A percentile compares a stretch with the other conserved stretches of the same genome.
Conservation (phyloP, 164 flowering plant genomes). For the Nelumbo lutea region DNA sequence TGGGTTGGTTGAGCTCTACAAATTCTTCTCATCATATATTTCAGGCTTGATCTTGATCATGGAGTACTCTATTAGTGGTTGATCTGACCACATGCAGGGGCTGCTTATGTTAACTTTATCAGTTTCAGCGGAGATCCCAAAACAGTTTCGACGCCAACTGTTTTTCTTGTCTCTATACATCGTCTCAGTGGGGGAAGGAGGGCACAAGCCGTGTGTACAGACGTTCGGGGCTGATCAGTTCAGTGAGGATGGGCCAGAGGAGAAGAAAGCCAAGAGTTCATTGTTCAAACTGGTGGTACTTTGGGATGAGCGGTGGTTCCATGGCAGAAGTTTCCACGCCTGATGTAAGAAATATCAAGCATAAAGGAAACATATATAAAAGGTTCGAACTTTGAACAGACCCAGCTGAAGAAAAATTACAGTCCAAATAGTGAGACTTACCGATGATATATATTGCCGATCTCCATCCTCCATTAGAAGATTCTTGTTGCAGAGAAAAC, state of each 20-base stretch:
- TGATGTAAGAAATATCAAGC: slow-evolving; percentile 23
- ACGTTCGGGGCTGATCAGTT: slow-evolving; percentile 13
- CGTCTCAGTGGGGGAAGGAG: slow-evolving; percentile 7
- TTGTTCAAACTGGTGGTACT: slow-evolving; percentile 77
- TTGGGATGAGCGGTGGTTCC: slow-evolving; percentile 39
- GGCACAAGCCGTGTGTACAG: slow-evolving; percentile 9
- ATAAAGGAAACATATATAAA: too few relatives aligned
- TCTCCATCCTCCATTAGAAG: slow-evolving; percentile 35
- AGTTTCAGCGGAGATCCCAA: not conserved
- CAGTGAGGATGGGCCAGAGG: slow-evolving; percentile 19
- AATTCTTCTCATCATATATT: not conserved
- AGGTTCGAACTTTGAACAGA: too few relatives aligned
- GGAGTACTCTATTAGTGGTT: not conserved
- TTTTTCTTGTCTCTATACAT: slow-evolving; percentile 4
- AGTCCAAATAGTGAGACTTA: not conserved
- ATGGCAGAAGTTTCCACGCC: slow-evolving; percentile 24
- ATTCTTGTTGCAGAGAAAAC: not conserved
- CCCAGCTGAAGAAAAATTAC: too few relatives aligned
- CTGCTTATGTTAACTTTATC: slow-evolving; percentile 2
- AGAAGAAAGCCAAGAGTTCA: slow-evolving; percentile 42
- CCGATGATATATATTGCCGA: slow-evolving; percentile 34
- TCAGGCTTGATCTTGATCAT: not conserved
- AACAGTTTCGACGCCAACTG: not conserved
- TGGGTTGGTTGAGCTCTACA: not conserved
- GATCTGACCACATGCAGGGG: not conserved